phyloP scores from a whole-genome alignment of 345 rosid species.

The Eucalyptus marginata region DNA sequence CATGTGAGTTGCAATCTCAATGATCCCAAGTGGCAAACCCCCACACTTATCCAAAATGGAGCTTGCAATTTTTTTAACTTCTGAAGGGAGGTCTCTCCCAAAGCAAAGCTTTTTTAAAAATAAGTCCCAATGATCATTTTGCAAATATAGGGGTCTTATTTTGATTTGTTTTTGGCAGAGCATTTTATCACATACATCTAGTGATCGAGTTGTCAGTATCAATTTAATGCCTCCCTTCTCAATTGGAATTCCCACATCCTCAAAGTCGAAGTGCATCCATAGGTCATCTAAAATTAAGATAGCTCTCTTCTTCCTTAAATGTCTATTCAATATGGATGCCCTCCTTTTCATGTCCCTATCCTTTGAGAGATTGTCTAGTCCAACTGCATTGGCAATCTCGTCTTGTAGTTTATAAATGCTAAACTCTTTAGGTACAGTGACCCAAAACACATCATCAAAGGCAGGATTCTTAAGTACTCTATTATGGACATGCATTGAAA shows the following conservation, averaged over 20 bases:
- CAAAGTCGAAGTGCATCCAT: neutral
- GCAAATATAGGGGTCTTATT: fast-evolving
- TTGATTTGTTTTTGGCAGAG: neutral
- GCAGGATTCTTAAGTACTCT: neutral
- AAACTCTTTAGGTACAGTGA: neutral
- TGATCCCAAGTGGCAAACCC: slow-evolving; percentile 7
- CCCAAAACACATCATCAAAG: neutral
- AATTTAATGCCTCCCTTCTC: neutral
- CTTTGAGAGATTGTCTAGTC: neutral
- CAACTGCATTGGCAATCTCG: neutral
- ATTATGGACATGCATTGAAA: neutral
- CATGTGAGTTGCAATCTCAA: neutral
- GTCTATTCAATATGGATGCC: neutral
- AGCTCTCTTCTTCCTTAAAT: neutral
- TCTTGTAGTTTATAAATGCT: neutral
- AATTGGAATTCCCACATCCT: neutral
- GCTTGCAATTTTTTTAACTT: neutral
- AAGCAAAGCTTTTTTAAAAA: neutral
- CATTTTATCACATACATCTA: neutral
- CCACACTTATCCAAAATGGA: neutral
- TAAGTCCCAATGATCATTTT: fast-evolving
- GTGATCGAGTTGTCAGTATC: neutral
- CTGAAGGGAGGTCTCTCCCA: neutral
- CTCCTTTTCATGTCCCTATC: neutral
- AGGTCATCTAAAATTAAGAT: neutral